These are phyloP conservation scores for Solanum arcanum DNA, from an alignment of 257 asterid genomes.

Conservation along the genomic window DNA sequence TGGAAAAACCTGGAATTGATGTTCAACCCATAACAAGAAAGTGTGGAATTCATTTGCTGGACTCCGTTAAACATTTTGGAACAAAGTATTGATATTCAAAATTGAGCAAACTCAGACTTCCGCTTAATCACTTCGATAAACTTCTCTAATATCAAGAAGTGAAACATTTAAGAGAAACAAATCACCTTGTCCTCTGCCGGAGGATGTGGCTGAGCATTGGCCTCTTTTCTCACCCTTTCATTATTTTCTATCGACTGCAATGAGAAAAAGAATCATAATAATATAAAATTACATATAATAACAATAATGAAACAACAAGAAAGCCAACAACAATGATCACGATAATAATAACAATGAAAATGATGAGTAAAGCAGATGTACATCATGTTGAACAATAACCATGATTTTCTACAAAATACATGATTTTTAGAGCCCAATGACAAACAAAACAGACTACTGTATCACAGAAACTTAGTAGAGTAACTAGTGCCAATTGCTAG, in stretches of 20 bases:
- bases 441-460: background rate
- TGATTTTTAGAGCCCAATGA: background rate
- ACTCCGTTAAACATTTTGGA: background rate
- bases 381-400: background rate
- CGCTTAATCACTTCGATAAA: background rate
- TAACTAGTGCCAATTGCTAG: background rate
- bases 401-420: background rate
- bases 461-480: background rate
- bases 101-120: background rate
- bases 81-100: background rate
- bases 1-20: background rate
- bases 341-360: background rate
- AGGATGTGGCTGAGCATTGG: slow-evolving; percentile 28
- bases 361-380: background rate
- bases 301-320: background rate
- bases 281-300: background rate
- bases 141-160: background rate
- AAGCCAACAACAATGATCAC: background rate
- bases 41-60: background rate
- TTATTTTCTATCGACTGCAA: slow-evolving; percentile 60
- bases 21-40: background rate
- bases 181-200: slow-evolving; percentile 66
- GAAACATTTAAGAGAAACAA: background rate
- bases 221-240: slow-evolving; percentile 66
- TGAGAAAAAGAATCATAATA: background rate